A percentile compares a stretch with the other conserved stretches of the same genome.
Evolutionary conservation across 2,329 filamentous ascomycete species (phyloP).

Genomic region (Fusarium subglutinans): DNA sequence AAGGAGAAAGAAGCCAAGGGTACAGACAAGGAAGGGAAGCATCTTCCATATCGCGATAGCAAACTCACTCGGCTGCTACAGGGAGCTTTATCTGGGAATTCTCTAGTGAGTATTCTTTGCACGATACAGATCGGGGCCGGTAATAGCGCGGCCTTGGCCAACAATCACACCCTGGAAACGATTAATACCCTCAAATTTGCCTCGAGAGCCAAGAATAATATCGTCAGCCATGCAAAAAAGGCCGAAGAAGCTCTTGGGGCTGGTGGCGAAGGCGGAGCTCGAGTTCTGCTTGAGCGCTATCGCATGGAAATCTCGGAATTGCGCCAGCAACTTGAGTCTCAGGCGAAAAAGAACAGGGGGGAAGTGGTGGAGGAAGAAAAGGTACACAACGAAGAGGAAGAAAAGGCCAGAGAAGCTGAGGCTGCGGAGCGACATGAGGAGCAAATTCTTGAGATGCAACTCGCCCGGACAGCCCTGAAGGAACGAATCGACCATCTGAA

Average conservation of each 20-base stretch:
- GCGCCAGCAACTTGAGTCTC: slow-evolving; percentile 80
- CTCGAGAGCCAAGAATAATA: slow-evolving; percentile 95
- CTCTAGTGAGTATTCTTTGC: slow-evolving; percentile 95
- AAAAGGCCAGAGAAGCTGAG: slow-evolving; percentile 79
- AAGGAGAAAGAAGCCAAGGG: slow-evolving; percentile 82
- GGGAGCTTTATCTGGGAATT: slow-evolving; percentile 90
- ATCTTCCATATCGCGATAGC: slow-evolving; percentile 96
- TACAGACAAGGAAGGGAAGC: slow-evolving; percentile 84
- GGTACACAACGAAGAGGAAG: slow-evolving; percentile 72
- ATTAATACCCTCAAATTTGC: slow-evolving; percentile 97
- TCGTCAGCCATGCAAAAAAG: slow-evolving; percentile 95
- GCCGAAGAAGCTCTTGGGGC: slow-evolving; percentile 87
- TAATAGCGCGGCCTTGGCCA: slow-evolving; percentile 74
- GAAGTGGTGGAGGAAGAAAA: slow-evolving; percentile 69
- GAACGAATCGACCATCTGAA: slow-evolving; percentile 98
- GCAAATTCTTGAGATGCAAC: slow-evolving; percentile 98
- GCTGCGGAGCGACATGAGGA: slow-evolving; percentile 90
- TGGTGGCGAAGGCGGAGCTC: slow-evolving; percentile 84
- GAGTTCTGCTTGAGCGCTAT: slow-evolving; percentile 91
- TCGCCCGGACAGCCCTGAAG: slow-evolving; percentile 93
- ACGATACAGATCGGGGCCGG: slow-evolving; percentile 90
- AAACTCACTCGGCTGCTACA: slow-evolving; percentile 94
- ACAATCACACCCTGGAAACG: slow-evolving; percentile 85
- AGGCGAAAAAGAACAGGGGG: slow-evolving; percentile 74
- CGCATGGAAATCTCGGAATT: slow-evolving; percentile 91